Conservation (phyloP, 2,329 filamentous ascomycete species). For the Aspergillus felis region DNA sequence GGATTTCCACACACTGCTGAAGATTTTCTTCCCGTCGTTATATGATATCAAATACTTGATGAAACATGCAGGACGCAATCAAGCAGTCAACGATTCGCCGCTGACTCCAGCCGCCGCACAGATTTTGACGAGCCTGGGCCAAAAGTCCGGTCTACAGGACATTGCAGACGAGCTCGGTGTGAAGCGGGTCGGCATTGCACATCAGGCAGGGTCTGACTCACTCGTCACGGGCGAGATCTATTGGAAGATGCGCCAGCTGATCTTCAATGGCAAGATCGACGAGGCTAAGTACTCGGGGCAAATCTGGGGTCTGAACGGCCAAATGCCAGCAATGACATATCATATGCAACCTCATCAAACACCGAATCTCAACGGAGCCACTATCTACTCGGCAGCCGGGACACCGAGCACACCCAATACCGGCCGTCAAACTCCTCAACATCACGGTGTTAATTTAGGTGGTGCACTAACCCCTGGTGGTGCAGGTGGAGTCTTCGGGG, state of each 20-base stretch:
- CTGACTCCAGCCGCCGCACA: slow-evolving; percentile 63
- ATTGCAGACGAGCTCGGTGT: slow-evolving; percentile 91
- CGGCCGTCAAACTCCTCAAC: slow-evolving; percentile 44
- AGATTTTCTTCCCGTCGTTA: slow-evolving; percentile 86
- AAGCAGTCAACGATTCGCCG: slow-evolving; percentile 61
- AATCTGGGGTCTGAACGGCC: slow-evolving; percentile 86
- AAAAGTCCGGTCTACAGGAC: slow-evolving; percentile 88
- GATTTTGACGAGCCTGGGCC: slow-evolving; percentile 78
- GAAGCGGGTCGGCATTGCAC: slow-evolving; percentile 78
- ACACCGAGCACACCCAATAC: slow-evolving; percentile 67
- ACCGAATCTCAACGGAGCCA: slow-evolving; percentile 52
- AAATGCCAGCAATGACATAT: slow-evolving; percentile 52
- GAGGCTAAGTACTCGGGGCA: slow-evolving; percentile 77
- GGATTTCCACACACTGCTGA: slow-evolving; percentile 83
- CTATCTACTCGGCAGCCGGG: slow-evolving; percentile 46
- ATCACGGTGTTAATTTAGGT: slow-evolving; percentile 41
- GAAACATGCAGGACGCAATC: slow-evolving; percentile 75
- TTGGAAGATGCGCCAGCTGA: slow-evolving; percentile 84
- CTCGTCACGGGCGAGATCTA: slow-evolving; percentile 91
- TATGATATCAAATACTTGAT: slow-evolving; percentile 98
- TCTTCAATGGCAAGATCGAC: slow-evolving; percentile 78
- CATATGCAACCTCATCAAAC: slow-evolving; percentile 47
- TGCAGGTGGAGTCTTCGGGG: slow-evolving; percentile 70
- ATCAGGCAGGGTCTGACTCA: slow-evolving; percentile 91
- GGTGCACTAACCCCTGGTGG: slow-evolving; percentile 73